These are phyloP conservation scores for Linnemannia exigua DNA, from an alignment of 192 early-diverging fungal genomes.

Conservation along the genomic window DNA sequence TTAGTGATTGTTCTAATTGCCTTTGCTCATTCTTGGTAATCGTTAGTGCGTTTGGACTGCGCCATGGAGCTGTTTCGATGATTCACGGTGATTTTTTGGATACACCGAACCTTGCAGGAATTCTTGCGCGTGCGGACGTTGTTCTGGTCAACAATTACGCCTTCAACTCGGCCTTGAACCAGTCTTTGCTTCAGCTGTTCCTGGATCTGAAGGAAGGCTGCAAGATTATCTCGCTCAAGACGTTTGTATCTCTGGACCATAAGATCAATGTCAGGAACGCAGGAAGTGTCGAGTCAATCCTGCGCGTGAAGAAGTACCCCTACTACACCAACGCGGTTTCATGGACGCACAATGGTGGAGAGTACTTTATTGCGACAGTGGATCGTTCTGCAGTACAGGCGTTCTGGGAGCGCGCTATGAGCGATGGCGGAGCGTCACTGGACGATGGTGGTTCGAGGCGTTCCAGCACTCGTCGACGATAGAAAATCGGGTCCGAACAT, in stretches of 20 bases:
- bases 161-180: slow-evolving; percentile 89
- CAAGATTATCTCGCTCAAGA: slow-evolving; percentile 87
- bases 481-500: neutral
- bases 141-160: slow-evolving; percentile 98
- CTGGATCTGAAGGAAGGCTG: slow-evolving; percentile 93
- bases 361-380: slow-evolving; percentile 85
- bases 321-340: slow-evolving; percentile 82
- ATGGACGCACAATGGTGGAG: slow-evolving; percentile 85
- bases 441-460: slow-evolving; percentile 30
- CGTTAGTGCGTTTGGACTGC: slow-evolving; percentile 71
- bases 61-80: slow-evolving; percentile 74
- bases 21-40: neutral
- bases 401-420: slow-evolving; percentile 44
- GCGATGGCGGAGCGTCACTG: slow-evolving; percentile 12
- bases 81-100: slow-evolving; percentile 92
- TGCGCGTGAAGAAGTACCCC: slow-evolving; percentile 73
- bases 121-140: slow-evolving; percentile 88
- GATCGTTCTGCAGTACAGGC: slow-evolving; percentile 71
- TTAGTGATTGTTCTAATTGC: neutral
- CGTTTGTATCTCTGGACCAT: slow-evolving; percentile 85
- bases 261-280: slow-evolving; percentile 81
- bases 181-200: slow-evolving; percentile 85
- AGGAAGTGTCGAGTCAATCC: slow-evolving; percentile 78
- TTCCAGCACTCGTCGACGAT: slow-evolving; percentile 29
- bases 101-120: slow-evolving; percentile 70